These are phyloP conservation scores for Paraleonurus japonicus DNA, from an alignment of 257 asterid genomes.

Conservation along the genomic window DNA sequence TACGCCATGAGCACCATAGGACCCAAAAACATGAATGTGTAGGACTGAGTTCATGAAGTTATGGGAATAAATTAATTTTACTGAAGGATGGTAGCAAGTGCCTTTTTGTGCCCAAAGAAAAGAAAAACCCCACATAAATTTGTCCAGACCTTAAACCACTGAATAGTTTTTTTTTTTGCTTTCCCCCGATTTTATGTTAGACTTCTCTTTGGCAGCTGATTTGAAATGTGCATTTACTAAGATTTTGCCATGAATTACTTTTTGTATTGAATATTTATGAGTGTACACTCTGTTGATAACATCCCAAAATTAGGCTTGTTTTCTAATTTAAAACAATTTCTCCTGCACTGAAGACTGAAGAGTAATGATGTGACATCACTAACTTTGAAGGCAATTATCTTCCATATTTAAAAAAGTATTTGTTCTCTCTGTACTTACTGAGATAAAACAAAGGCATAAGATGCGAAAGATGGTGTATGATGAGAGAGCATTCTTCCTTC, in stretches of 20 bases:
- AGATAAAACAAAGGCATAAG: background rate
- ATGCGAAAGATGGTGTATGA: background rate
- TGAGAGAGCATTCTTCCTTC: slow-evolving; percentile 20
- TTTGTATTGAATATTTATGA: slow-evolving; percentile 8
- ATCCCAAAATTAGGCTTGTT: background rate
- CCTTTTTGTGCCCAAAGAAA: background rate
- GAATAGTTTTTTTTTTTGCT: background rate
- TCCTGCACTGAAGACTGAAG: background rate
- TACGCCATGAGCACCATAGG: background rate
- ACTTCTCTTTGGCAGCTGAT: slow-evolving; percentile 15
- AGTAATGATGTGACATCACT: slow-evolving; percentile 10
- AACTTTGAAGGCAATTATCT: slow-evolving; percentile 11
- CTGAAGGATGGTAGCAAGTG: background rate
- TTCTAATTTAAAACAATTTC: background rate
- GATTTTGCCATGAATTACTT: slow-evolving; percentile 12
- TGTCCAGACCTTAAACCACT: background rate
- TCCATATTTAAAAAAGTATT: background rate
- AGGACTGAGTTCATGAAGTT: background rate
- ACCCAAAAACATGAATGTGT: background rate
- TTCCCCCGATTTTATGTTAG: background rate
- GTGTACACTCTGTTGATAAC: background rate
- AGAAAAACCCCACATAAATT: background rate
- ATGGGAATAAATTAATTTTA: background rate
- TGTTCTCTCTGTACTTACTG: slow-evolving; percentile 6
- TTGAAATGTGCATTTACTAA: slow-evolving; percentile 1